phyloP scores from a whole-genome alignment of 148 eudicot species.

The Vaccinium vitisidaea region DNA sequence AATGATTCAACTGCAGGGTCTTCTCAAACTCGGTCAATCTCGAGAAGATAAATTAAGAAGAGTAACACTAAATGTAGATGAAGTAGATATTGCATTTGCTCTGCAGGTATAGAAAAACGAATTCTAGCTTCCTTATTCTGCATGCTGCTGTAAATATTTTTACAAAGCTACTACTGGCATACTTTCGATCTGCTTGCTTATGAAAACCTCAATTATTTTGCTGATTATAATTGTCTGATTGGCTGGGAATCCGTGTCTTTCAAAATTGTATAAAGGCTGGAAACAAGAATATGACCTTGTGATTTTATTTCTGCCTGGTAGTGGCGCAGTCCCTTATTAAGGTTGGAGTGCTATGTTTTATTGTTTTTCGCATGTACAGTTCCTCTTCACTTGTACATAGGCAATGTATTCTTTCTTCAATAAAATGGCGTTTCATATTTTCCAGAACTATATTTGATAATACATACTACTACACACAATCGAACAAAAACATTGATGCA shows the following conservation, averaged over 20 bases:
- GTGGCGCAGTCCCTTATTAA: no score
- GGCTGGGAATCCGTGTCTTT: slow-evolving; percentile 86
- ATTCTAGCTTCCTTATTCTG: neutral
- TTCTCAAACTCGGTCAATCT: slow-evolving; percentile 68
- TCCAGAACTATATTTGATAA: no score
- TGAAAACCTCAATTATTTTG: neutral
- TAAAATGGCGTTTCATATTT: no score
- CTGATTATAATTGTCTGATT: slow-evolving; percentile 2
- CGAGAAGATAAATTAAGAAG: slow-evolving; percentile 65
- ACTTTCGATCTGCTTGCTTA: slow-evolving; percentile 1
- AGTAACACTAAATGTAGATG: slow-evolving; percentile 68
- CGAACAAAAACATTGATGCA: no score
- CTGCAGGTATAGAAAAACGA: slow-evolving; percentile 51
- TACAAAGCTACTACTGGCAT: neutral
- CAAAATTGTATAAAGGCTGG: slow-evolving; percentile 64
- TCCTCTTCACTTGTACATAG: no score
- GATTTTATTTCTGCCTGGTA: neutral
- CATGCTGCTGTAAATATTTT: neutral
- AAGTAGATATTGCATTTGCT: slow-evolving; percentile 78
- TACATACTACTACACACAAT: no score
- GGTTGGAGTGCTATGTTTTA: no score
- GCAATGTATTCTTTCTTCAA: no score
- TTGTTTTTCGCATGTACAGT: no score
- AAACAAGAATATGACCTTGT: neutral
- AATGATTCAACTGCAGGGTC: slow-evolving; percentile 50